Evolutionary conservation across 306 rosid species (phyloP).

Genomic region (Fragaria nilgerrensis): DNA sequence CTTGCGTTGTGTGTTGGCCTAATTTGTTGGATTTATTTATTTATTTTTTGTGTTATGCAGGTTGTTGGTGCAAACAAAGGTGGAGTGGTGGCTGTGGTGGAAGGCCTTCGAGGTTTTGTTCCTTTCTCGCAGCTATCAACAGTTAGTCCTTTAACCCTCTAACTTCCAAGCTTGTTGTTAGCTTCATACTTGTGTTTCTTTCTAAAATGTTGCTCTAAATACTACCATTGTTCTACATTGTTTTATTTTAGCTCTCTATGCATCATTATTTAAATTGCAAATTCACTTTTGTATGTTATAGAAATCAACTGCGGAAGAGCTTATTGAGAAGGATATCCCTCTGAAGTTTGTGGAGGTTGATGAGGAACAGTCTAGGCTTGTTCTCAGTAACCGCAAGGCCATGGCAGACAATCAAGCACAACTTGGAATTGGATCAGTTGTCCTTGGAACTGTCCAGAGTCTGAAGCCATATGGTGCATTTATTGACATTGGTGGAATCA

Average conservation of each 20-base stretch:
- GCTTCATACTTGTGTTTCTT: neutral
- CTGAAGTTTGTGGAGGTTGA: constrained; percentile 98
- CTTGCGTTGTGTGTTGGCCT: neutral
- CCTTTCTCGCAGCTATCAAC: constrained; percentile 94
- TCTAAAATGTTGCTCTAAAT: neutral
- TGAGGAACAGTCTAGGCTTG: constrained; percentile 82
- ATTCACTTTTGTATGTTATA: constrained; percentile 24
- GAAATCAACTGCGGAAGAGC: constrained; percentile 85
- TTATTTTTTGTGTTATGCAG: constrained; percentile 37
- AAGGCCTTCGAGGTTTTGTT: constrained; percentile 91
- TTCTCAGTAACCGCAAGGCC: constrained; percentile 96
- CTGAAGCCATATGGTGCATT: constrained; percentile 97
- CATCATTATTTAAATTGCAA: constrained; percentile 3
- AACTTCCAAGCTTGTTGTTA: constrained; percentile 3
- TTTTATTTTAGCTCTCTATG: neutral
- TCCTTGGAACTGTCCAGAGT: constrained; percentile 86
- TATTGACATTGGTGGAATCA: constrained; percentile 93
- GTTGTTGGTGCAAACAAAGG: constrained; percentile 84
- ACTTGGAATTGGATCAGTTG: constrained; percentile 96
- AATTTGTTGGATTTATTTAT: neutral
- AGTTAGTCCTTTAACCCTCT: constrained; percentile 52
- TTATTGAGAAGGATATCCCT: constrained; percentile 78
- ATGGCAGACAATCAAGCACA: constrained; percentile 94
- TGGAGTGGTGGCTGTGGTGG: constrained; percentile 91
- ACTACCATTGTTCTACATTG: neutral